These are phyloP conservation scores for Sclerotinia sclerotiorum DNA, from an alignment of 2,329 filamentous ascomycete genomes.

Conservation along the genomic window DNA sequence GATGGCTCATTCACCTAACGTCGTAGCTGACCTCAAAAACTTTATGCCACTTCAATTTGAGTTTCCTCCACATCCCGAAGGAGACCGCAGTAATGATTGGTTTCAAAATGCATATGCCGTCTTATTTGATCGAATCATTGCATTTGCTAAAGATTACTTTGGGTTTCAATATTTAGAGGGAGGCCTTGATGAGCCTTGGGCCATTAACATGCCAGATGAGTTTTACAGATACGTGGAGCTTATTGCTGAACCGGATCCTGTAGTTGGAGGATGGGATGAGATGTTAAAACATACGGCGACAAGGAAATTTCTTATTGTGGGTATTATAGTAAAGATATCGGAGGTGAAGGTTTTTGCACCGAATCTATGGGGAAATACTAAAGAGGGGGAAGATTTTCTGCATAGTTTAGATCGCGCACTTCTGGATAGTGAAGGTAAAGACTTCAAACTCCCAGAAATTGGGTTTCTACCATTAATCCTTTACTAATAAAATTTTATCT, in stretches of 20 bases:
- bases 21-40: constrained; percentile 17
- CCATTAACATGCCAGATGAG: constrained; percentile 25
- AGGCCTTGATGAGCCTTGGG: constrained; percentile 28
- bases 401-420: constrained; percentile 32
- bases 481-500: constrained; percentile 18
- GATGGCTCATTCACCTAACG: background rate
- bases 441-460: background rate
- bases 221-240: constrained; percentile 31
- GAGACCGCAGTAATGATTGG: constrained; percentile 32
- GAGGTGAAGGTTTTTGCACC: constrained; percentile 33
- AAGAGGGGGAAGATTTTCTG: constrained; percentile 31
- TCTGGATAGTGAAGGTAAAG: constrained; percentile 32
- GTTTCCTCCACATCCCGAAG: constrained; percentile 25
- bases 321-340: constrained; percentile 31
- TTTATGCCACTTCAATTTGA: constrained; percentile 26
- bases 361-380: constrained; percentile 33
- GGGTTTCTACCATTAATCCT: background rate
- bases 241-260: constrained; percentile 33
- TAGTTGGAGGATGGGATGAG: constrained; percentile 32
- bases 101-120: constrained; percentile 28
- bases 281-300: constrained; percentile 30
- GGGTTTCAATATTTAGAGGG: constrained; percentile 24
- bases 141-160: constrained; percentile 28
- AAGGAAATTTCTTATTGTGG: constrained; percentile 35
- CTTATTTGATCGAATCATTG: constrained; percentile 23